Evolutionary conservation across 2,329 filamentous ascomycete species (phyloP), one percentile per base, ranked within the genome.

Genomic region (Microascus cirrosus): DNA sequence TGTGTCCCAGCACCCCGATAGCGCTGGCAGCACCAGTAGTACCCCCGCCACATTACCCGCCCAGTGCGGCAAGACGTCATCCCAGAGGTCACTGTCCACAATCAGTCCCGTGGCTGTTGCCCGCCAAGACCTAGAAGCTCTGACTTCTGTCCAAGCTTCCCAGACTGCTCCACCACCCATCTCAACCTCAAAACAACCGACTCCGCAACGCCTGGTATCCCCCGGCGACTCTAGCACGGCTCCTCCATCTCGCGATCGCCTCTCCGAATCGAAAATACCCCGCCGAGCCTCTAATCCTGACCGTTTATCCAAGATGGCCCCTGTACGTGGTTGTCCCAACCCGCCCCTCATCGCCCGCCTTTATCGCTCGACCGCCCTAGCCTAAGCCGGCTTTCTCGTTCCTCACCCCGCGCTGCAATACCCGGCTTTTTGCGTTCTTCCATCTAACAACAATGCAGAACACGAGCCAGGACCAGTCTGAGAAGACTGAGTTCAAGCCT

Each of bases 271-370:
- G 22, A 22, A 36, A 6, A 51, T n/a, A 24, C n/a, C 42, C 28
- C 15, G 22, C 15, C 45, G 25, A 55, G 34, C 50, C 22, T 32
- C 62, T 52, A 58, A 61, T 60, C 60, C 57, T 51, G 58, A 61
- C 62, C 63, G 32, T 62, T 65, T 60, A 61, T 65, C 69, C 73
- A 78, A 72, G 65, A 82, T 82, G 79, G 74, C 79, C 73, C 74
- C 79, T 66, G 79, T 82, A 78, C 74, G 78, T 73, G 69, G 60
- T 61, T 62, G 60, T 61, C 59, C 61, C 60, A 60, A 58, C 62
- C 59, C 62, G 20, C 53, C 59, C 45, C 55, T 60, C 62, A 54
- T 48, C 57, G 56, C 60, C 53, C 20, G n/a, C n/a, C 22, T 50
- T 50, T 50, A 50, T 50, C 45, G 45, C 45, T 50, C 45, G 45